These are phyloP conservation scores for Rhytidiadelphus loreus DNA, from an alignment of 225 moss, liverwort and hornwort species.

Conservation along the genomic window DNA sequence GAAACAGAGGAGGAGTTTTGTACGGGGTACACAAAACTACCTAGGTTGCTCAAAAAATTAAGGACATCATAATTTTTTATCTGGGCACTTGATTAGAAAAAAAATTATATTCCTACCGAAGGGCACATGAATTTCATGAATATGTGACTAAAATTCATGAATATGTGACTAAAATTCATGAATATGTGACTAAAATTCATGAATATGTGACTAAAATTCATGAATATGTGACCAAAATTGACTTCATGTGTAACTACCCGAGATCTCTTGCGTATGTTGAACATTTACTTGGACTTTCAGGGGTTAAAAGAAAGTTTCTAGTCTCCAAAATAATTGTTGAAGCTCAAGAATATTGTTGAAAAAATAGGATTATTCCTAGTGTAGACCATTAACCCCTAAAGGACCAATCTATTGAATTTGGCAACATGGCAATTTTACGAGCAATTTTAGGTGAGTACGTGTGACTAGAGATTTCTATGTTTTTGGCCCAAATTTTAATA, in stretches of 20 bases:
- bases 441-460: too few relatives aligned
- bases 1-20: background rate
- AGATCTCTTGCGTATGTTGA: background rate
- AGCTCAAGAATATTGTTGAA: background rate
- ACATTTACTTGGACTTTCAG: fast-evolving
- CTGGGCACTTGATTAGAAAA: fast-evolving
- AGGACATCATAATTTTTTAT: background rate
- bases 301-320: fast-evolving
- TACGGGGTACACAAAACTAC: fast-evolving
- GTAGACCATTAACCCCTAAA: too few relatives aligned
- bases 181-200: background rate
- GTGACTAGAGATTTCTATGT: too few relatives aligned
- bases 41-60: fast-evolving
- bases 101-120: fast-evolving
- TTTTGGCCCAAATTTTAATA: too few relatives aligned
- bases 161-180: too few relatives aligned
- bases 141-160: fast-evolving
- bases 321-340: background rate
- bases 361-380: background rate
- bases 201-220: fast-evolving
- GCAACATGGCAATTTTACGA: too few relatives aligned
- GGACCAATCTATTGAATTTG: too few relatives aligned
- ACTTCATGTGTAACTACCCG: fast-evolving
- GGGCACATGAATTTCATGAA: too few relatives aligned
- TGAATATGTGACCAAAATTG: too few relatives aligned